Evolutionary conservation across 2,329 filamentous ascomycete species (phyloP).

Genomic region (Davidsoniella virescens): DNA sequence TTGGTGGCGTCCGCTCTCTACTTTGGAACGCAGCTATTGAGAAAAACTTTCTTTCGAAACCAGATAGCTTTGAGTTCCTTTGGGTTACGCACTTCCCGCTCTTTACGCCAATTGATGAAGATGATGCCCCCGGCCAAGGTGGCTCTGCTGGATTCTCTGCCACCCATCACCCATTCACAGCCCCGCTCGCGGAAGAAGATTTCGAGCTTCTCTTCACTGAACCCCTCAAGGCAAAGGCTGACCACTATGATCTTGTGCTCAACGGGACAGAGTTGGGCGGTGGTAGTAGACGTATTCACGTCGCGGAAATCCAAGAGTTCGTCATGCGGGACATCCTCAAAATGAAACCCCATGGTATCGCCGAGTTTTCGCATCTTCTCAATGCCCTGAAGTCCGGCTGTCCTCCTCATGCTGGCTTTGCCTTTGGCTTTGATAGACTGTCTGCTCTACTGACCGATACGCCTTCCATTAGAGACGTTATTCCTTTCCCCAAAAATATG

Average conservation of each 20-base stretch:
- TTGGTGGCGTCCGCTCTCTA: conserved; percentile 57
- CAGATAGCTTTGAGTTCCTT: conserved; percentile 45
- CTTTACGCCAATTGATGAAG: conserved; percentile 53
- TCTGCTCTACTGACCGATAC: conserved; percentile 63
- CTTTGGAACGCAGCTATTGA: conserved; percentile 54
- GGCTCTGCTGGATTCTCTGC: conserved; percentile 65
- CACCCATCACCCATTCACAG: conserved; percentile 93
- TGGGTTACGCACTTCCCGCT: conserved; percentile 90
- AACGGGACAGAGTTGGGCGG: conserved; percentile 92
- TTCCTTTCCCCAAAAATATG: conserved; percentile 90
- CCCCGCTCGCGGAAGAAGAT: conserved; percentile 56
- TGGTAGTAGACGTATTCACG: conserved; percentile 82
- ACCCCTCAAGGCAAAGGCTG: conserved; percentile 57
- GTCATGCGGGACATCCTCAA: conserved; percentile 71
- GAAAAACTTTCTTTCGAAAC: conserved; percentile 35
- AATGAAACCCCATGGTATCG: conserved; percentile 55
- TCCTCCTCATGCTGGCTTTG: conserved; percentile 87
- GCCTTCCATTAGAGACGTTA: conserved; percentile 74
- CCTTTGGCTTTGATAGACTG: conserved; percentile 79
- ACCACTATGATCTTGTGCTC: conserved; percentile 90
- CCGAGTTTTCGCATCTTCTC: conserved; percentile 71
- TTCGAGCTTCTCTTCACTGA: conserved; percentile 57
- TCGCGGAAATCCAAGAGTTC: conserved; percentile 65
- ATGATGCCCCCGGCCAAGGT: conserved; percentile 56
- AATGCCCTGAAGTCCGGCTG: conserved; percentile 71